Base-by-base conservation (phyloP, 331 rosid species). In the Prunus yedoensis region DNA sequence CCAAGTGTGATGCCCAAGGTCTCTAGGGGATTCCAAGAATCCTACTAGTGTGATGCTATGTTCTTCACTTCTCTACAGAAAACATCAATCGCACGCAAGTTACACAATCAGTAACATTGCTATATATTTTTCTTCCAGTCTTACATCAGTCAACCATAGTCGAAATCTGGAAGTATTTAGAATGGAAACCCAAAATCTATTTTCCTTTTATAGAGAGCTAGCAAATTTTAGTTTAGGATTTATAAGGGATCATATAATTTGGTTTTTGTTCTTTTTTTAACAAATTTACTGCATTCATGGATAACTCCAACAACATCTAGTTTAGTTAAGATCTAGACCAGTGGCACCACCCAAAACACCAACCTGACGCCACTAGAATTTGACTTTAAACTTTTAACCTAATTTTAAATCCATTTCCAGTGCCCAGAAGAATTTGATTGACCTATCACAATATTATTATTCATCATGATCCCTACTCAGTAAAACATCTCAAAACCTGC, bases 341-440 rank as follows among this genome's bases (percentile, higher is more conserved):
- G 27, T 41, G 20, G 20, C 45, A 17, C 1, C 25, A 38, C 47
- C 14, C 41, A 65, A 3, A 65, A 65, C 28, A 65, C 17, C 51
- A 66, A 43, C 38, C 52, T 65, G 50, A 15, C 18, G 4, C n/a
- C 30, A 65, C 51, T n/a, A 41, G 14, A 65, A 41, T 65, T n/a
- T 11, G 50, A 65, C 17, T 38, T 65, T 11, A 32, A 5, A 32
- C 38, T 5, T 32, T 32, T n/a, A 66, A 66, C 51, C 1, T n/a
- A 38, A 65, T 65, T 65, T n/a, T 65, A 38, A 65, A 63, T 4
- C 70, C 70, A 45, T 20, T 65, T 65, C 46, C 20, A 18, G 38
- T 4, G 21, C 30, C 52, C 17, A 65, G 52, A n/a, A 32, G 10
- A 20, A 11, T 65, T n/a, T 65, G 17, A n/a, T 20, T 65, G 23